These are phyloP conservation scores for Houttuynia cordata DNA, from an alignment of 164 flowering plant species.

Conservation along the genomic window DNA sequence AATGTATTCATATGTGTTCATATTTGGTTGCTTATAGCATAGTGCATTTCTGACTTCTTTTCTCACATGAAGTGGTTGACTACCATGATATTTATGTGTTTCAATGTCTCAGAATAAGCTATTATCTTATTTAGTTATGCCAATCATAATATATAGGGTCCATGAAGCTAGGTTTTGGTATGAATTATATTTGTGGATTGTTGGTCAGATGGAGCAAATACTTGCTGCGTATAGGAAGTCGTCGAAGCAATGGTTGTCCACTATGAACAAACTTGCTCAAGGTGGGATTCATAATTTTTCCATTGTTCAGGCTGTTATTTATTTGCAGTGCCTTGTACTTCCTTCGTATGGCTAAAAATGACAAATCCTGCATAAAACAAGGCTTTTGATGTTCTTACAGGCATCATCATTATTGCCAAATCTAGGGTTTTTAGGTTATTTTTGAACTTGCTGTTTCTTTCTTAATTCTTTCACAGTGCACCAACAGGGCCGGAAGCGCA, in stretches of 20 bases:
- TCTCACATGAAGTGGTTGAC: too few relatives aligned
- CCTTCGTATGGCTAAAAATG: too few relatives aligned
- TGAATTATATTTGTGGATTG: conserved; percentile 3
- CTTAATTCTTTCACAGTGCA: conserved; percentile 34
- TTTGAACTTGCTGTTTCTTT: background rate
- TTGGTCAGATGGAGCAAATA: conserved; percentile 65
- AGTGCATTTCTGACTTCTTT: too few relatives aligned
- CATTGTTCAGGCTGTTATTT: too few relatives aligned
- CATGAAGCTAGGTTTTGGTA: background rate
- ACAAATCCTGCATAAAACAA: background rate
- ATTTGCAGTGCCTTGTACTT: too few relatives aligned
- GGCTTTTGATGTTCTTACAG: background rate
- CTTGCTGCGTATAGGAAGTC: conserved; percentile 77
- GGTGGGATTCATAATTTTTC: conserved; percentile 24
- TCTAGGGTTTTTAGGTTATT: background rate
- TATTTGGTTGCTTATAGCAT: too few relatives aligned
- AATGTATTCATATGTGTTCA: too few relatives aligned
- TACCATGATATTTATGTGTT: too few relatives aligned
- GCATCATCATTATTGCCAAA: background rate
- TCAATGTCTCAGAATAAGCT: too few relatives aligned
- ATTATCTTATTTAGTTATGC: too few relatives aligned
- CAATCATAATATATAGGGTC: too few relatives aligned
- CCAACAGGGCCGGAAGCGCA: conserved; percentile 78
- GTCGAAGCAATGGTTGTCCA: conserved; percentile 92
- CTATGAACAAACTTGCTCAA: conserved; percentile 82